Evolutionary conservation across 108 stramenopile genomes (phyloP).

Genomic region (Cyclotella distinguenda): DNA sequence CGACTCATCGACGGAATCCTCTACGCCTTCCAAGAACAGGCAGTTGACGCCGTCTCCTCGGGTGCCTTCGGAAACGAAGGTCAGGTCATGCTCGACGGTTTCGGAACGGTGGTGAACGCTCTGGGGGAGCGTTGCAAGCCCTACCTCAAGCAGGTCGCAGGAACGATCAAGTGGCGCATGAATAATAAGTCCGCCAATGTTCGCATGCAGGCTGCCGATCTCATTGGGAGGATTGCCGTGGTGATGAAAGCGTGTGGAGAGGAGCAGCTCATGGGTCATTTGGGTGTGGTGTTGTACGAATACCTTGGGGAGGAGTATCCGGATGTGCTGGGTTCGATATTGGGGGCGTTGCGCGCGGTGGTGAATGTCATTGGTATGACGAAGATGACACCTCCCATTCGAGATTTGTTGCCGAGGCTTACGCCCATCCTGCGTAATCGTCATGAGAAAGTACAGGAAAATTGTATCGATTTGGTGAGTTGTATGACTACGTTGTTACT

Average conservation of each 20-base stretch:
- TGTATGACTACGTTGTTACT: conserved; percentile 9
- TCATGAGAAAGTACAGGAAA: conserved; percentile 99
- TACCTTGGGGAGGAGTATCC: conserved; percentile 99
- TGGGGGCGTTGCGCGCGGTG: conserved; percentile 93
- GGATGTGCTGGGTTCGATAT: conserved; percentile 94
- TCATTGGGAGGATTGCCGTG: conserved; percentile 96
- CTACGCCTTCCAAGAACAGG: conserved; percentile 99
- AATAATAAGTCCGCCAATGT: conserved; percentile 97
- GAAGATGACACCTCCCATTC: conserved; percentile 97
- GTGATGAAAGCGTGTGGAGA: conserved; percentile 98
- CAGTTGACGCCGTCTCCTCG: conserved; percentile 76
- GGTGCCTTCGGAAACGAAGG: conserved; percentile 69
- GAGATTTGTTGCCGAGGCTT: conserved; percentile 94
- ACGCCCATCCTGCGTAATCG: conserved; percentile 99
- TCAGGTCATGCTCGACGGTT: conserved; percentile 95
- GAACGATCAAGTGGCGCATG: conserved; percentile 97
- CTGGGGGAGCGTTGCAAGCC: conserved; percentile 96
- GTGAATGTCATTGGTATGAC: conserved; percentile 99
- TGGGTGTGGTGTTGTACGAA: conserved; percentile 98
- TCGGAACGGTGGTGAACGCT: conserved; percentile 96
- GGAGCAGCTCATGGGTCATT: conserved; percentile 97
- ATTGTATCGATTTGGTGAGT: conserved; percentile 91
- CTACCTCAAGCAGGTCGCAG: conserved; percentile 97
- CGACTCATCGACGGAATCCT: conserved; percentile 97
- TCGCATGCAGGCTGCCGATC: conserved; percentile 98